Evolutionary conservation across 2,329 filamentous ascomycete genomes (phyloP), one percentile per base, ranked within the genome.

Genomic region (Fusarium illudens): DNA sequence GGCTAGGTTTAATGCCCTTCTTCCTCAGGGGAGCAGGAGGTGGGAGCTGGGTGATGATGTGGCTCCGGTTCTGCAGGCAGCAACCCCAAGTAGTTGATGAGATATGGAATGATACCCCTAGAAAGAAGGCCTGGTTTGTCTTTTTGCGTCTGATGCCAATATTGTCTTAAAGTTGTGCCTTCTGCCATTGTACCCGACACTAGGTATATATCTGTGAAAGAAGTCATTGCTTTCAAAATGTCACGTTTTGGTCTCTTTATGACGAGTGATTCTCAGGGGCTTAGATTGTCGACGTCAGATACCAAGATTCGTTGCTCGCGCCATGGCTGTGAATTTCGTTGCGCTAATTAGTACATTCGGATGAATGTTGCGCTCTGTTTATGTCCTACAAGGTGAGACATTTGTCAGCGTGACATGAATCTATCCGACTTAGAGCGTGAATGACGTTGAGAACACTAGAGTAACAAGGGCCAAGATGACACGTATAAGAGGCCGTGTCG

Each of bases 41-140:
- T 76, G 74, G 74, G 71, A 67, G 7, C 9, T 74, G 10, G 52
- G 63, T 36, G 57, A 67, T 33, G 54, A 61, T 8, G 63, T 75
- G 48, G 70, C 72, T 11, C 71, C 72, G 0, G 63, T 74, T 54
- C 57, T 74, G 13, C 62, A 57, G 22, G 32, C 57, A 46, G 32
- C 57, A 6, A 29, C 54, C 25, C 57, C 54, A 20, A 53, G 59
- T 5, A 49, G 42, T 65, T 63, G 54, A 46, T 63, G 20, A 36
- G 10, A 19, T 13, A 48, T 17, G 9, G 59, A 15, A 17, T 65
- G 66, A 69, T 69, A 69, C 67, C 67, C 67, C 27, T 20, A 8
- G 6, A 9, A 44, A 25, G 17, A 9, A 12, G 3, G 30, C 11
- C 2, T 34, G 12, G 19, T 25, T 20, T 10, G n/a, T 36, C 1